These are phyloP conservation scores for Kwoniella pini DNA, from an alignment of 768 basidiomycete genomes.

Conservation along the genomic window DNA sequence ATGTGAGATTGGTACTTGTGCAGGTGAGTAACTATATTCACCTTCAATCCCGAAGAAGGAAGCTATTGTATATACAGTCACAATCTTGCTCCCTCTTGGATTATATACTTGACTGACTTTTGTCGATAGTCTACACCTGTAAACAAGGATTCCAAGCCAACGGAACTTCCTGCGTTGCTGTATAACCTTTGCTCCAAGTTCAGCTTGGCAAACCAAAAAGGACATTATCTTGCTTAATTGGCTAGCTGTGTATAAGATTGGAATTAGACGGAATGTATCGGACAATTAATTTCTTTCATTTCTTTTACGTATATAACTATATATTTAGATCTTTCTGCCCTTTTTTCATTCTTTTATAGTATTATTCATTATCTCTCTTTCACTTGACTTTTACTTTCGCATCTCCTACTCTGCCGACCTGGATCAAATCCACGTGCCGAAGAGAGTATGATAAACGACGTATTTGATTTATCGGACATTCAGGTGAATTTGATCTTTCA, in stretches of 20 bases:
- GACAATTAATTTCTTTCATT: constrained; percentile 1
- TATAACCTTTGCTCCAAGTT: not conserved
- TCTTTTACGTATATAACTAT: too few relatives aligned
- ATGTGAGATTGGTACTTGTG: constrained; percentile 42
- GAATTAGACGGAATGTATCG: constrained; percentile 1
- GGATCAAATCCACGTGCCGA: not conserved
- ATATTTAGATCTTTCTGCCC: not conserved
- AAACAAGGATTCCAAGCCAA: constrained; percentile 34
- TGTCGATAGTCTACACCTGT: constrained; percentile 51
- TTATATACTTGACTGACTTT: too few relatives aligned
- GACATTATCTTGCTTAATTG: too few relatives aligned
- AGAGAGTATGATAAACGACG: not conserved
- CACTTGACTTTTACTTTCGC: not conserved
- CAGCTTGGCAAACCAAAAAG: too few relatives aligned
- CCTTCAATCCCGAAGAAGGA: too few relatives aligned
- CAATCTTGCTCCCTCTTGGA: too few relatives aligned
- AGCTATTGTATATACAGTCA: too few relatives aligned
- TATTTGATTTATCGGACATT: not conserved
- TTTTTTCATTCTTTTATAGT: not conserved
- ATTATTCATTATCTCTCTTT: not conserved
- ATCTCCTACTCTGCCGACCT: not conserved
- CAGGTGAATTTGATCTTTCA: not conserved
- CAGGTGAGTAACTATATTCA: too few relatives aligned
- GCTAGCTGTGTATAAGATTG: constrained; percentile 1
- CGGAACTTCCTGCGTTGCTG: constrained; percentile 36